A percentile compares a stretch with the other conserved stretches of the same genome.
These are phyloP conservation scores for Nitzschia inconspicua DNA, from an alignment of 108 stramenopile genomes.

Conservation along the genomic window DNA sequence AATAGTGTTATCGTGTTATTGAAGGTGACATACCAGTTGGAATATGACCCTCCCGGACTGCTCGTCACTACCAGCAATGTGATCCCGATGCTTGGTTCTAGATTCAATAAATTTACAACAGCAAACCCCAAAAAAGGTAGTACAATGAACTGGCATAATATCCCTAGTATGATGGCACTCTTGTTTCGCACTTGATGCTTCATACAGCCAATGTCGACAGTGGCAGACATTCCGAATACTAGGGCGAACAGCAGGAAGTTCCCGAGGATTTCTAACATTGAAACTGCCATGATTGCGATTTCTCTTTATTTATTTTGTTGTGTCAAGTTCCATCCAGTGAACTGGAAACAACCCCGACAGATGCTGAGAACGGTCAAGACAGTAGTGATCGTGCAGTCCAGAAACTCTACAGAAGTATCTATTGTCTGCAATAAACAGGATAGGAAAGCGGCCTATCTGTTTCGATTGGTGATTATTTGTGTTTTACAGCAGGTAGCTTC, in stretches of 20 bases:
- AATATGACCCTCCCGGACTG: constrained; percentile 77
- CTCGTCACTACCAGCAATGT: constrained; percentile 71
- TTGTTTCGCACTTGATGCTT: constrained; percentile 55
- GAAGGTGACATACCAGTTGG: constrained; percentile 54
- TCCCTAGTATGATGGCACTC: constrained; percentile 41
- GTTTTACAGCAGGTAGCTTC: too few species aligned
- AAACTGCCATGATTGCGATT: constrained; percentile 1
- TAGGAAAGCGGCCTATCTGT: too few species aligned
- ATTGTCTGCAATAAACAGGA: too few species aligned
- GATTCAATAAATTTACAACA: constrained; percentile 47
- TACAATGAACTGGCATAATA: constrained; percentile 64
- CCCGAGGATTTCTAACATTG: constrained; percentile 31
- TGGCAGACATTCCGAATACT: constrained; percentile 70
- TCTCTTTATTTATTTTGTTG: neutral
- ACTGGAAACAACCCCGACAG: too few species aligned
- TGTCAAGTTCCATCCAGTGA: too few species aligned
- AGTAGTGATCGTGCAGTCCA: too few species aligned
- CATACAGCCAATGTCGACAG: constrained; percentile 55
- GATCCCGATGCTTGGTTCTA: constrained; percentile 53
- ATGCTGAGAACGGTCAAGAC: too few species aligned
- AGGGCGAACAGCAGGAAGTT: constrained; percentile 58
- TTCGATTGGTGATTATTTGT: too few species aligned
- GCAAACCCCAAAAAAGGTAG: constrained; percentile 76
- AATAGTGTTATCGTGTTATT: neutral
- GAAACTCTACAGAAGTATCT: too few species aligned